phyloP scores from a whole-genome alignment of 768 basidiomycete genomes.

The Mycena epipterygia region DNA sequence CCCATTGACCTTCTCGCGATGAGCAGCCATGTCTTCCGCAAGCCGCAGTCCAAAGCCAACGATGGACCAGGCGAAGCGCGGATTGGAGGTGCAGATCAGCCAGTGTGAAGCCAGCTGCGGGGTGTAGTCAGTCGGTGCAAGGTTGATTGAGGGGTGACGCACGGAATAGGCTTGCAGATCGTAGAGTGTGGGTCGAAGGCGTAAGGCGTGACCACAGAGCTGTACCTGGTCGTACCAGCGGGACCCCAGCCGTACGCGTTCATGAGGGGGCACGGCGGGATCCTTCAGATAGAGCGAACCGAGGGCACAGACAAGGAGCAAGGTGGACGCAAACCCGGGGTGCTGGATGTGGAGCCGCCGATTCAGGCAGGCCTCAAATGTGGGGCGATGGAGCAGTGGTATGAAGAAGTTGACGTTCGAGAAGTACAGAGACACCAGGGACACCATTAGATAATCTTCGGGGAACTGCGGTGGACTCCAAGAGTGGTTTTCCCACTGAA shows the following conservation, averaged over 20 bases:
- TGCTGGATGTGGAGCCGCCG: slow-evolving; percentile 54
- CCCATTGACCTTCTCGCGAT: neutral
- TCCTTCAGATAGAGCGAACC: slow-evolving; percentile 46
- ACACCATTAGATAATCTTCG: slow-evolving; percentile 42
- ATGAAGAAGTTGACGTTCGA: slow-evolving; percentile 49
- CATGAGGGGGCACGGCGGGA: neutral
- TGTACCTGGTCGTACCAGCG: slow-evolving; percentile 8
- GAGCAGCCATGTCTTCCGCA: slow-evolving; percentile 1
- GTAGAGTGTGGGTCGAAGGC: neutral
- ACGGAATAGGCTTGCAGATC: slow-evolving; percentile 27
- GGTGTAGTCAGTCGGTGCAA: neutral
- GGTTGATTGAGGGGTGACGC: neutral
- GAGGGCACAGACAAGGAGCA: slow-evolving; percentile 66
- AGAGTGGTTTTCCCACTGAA: neutral
- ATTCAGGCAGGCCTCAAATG: slow-evolving; percentile 56
- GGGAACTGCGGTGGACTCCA: neutral
- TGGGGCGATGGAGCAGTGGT: slow-evolving; percentile 66
- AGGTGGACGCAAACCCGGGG: slow-evolving; percentile 53
- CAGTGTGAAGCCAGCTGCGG: slow-evolving; percentile 7
- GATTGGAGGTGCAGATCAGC: neutral
- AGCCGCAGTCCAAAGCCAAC: slow-evolving; percentile 6
- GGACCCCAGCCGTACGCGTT: neutral
- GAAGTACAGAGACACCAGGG: slow-evolving; percentile 67
- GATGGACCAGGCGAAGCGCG: slow-evolving; percentile 7
- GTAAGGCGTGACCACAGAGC: slow-evolving; percentile 7